These are phyloP conservation scores for Onygenales sp. DNA, from an alignment of 2,329 filamentous ascomycete species.

Conservation along the genomic window DNA sequence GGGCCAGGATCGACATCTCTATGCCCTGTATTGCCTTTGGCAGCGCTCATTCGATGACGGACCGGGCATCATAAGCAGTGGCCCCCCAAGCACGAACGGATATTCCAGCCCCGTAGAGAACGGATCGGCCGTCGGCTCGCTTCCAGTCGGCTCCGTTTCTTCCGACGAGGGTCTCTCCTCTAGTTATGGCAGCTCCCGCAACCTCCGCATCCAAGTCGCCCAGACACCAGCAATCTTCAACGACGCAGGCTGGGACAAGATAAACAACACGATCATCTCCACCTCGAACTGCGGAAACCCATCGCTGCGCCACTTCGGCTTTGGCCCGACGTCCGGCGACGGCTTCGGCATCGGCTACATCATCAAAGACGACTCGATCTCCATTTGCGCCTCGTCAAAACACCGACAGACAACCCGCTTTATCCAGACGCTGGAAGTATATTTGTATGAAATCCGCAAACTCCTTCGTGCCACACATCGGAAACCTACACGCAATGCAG, in stretches of 20 bases:
- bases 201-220: constrained; percentile 37
- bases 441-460: constrained; percentile 82
- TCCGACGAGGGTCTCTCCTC: constrained; percentile 35
- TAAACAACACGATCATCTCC: constrained; percentile 88
- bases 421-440: constrained; percentile 80
- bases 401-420: constrained; percentile 88
- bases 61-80: constrained; percentile 39
- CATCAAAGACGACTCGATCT: constrained; percentile 88
- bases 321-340: constrained; percentile 85
- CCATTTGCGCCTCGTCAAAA: constrained; percentile 86
- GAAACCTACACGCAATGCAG: constrained; percentile 42
- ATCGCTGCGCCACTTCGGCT: constrained; percentile 87
- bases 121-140: constrained; percentile 18
- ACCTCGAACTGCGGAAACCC: constrained; percentile 99
- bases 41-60: constrained; percentile 77
- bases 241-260: constrained; percentile 84
- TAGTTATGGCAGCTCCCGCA: constrained; percentile 45
- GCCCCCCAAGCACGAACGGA: constrained; percentile 45
- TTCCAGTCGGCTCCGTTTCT: constrained; percentile 27
- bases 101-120: constrained; percentile 50
- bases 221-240: constrained; percentile 65
- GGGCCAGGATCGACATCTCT: constrained; percentile 86
- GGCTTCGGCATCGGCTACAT: constrained; percentile 98
- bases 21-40: constrained; percentile 91
- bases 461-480: constrained; percentile 62